These are phyloP conservation scores for Yarrowia galli DNA, from an alignment of 1,139 yeast genomes.

Conservation along the genomic window DNA sequence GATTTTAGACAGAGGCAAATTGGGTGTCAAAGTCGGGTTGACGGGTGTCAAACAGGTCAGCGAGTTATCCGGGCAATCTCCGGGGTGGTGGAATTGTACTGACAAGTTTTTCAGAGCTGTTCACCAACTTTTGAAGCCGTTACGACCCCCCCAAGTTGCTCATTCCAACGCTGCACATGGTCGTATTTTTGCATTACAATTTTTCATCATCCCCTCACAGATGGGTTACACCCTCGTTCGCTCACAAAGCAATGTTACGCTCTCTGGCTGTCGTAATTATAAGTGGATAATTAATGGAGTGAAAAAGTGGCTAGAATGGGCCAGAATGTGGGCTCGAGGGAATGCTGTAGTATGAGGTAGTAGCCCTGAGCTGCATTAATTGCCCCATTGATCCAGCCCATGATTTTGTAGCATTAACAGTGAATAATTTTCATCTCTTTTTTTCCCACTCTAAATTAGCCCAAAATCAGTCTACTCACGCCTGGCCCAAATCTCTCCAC, in stretches of 20 bases:
- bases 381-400: background rate
- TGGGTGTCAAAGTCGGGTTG: background rate
- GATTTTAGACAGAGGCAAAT: background rate
- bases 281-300: too few relatives aligned
- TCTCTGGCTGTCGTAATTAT: too few relatives aligned
- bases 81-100: too few relatives aligned
- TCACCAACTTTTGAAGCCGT: too few relatives aligned
- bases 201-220: conserved; percentile 5
- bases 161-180: background rate
- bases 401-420: too few relatives aligned
- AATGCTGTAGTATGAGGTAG: background rate
- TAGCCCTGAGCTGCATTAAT: background rate
- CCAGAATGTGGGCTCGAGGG: background rate
- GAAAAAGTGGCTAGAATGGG: too few relatives aligned
- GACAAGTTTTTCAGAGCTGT: too few relatives aligned
- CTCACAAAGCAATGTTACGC: background rate
- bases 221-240: too few relatives aligned
- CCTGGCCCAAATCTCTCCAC: too few relatives aligned
- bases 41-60: background rate
- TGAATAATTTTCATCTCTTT: background rate
- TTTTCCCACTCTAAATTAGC: background rate
- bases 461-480: too few relatives aligned
- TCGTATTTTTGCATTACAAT: conserved; percentile 14
- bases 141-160: background rate
- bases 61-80: too few relatives aligned